Base-by-base conservation (phyloP, 495 filamentous ascomycete species). In the Annulohypoxylon bovei region DNA sequence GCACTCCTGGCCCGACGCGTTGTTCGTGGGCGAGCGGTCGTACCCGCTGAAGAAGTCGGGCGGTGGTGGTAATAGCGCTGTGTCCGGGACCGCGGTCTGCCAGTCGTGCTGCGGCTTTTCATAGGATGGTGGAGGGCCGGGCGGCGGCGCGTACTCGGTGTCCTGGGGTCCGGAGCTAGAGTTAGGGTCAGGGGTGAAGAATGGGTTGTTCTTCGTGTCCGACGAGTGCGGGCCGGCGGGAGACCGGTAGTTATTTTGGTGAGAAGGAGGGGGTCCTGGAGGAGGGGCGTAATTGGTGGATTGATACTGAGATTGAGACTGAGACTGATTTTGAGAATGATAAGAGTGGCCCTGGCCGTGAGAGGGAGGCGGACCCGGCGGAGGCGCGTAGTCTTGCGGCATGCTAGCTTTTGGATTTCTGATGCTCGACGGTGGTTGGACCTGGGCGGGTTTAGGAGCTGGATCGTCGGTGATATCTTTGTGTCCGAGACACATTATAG, bases 11-110 rank as follows among this genome's bases (percentile, higher is more conserved):
- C 80, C 80, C 12, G 88, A 88, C 4, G 94, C 91, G 81, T 97
- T 97, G 67, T 89, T 90, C 1, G 90, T 85, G 3, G 87, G 87
- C 16, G 92, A 95, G 40, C 69, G 75, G 47, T 90, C 86, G 72
- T 89, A 87, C 37, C 88, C 87, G 35, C 74, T 69, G 77, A 85
- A 85, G 65, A 94, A 79, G 46, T 84, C 80, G 1, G 95, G 94
- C 0, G 95, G 93, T 1, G 95, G 95, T 0, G 93, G 93, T 53
- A 97, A 89, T 35, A 89, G 84, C 0, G 92, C 81, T 25, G 87
- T 95, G 77, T 97, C 93, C 2, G 92, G 92, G 9, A 96, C 88
- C 4, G 88, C 84, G 25, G 87, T 83, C 71, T 91, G 84, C 93
- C 93, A 96, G 82, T 94, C 91, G 75, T 96, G 92, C 71, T 91